Conservation (phyloP, 352 stramenopile species). For the Pythium dissotocum region DNA sequence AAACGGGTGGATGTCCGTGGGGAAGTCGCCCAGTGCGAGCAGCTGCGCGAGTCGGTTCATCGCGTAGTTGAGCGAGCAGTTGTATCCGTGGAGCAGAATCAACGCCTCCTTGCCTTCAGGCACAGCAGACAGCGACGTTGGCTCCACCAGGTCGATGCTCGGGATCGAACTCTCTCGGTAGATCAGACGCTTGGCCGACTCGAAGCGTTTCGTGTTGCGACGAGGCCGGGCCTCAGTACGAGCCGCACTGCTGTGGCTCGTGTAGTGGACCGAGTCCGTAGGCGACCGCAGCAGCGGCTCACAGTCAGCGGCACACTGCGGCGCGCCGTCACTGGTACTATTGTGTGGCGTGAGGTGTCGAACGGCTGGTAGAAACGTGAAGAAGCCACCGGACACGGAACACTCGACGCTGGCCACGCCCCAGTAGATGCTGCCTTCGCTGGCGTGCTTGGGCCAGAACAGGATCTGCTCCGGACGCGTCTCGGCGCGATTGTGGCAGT, state of each 20-base stretch:
- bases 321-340: constrained; percentile 24
- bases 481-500: constrained; percentile 42
- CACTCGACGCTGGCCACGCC: constrained; percentile 82
- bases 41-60: constrained; percentile 64
- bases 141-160: constrained; percentile 7
- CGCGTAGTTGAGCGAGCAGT: constrained; percentile 67
- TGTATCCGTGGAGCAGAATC: constrained; percentile 69
- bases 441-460: constrained; percentile 54
- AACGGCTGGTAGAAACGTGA: constrained; percentile 63
- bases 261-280: constrained; percentile 48
- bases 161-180: constrained; percentile 30
- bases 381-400: constrained; percentile 73
- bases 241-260: background rate
- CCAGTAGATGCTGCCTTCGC: constrained; percentile 42
- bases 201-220: constrained; percentile 3
- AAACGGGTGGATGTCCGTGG: constrained; percentile 63
- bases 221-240: background rate
- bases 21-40: constrained; percentile 64
- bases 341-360: constrained; percentile 43
- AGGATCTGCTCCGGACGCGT: constrained; percentile 35
- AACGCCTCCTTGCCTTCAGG: constrained; percentile 40
- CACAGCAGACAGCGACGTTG: too few species aligned
- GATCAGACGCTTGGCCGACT: constrained; percentile 26
- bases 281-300: constrained; percentile 42
- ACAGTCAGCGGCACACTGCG: constrained; percentile 42